Conservation (phyloP, 1,139 yeast species). For the Magnusiomyces magnusii region DNA sequence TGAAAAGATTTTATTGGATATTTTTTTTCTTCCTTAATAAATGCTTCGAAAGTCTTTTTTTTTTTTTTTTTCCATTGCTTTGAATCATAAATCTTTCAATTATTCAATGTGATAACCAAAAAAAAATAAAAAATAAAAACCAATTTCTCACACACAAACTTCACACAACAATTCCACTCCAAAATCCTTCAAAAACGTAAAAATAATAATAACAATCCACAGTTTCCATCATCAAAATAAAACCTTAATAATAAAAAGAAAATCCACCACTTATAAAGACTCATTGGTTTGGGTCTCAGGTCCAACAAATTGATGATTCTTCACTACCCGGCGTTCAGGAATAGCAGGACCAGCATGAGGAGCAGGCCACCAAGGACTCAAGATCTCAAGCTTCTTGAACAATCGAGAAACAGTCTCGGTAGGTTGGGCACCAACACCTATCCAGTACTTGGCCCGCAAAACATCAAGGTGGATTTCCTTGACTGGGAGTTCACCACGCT, state of each 20-base stretch:
- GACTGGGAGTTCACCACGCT: constrained; percentile 47
- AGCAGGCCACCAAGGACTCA: constrained; percentile 65
- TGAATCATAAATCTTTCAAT: no score
- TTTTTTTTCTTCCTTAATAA: no score
- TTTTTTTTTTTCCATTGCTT: no score
- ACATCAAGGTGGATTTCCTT: constrained; percentile 83
- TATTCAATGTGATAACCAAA: no score
- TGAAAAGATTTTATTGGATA: no score
- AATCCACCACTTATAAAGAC: not conserved
- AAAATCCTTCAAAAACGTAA: no score
- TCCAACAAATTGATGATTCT: not conserved
- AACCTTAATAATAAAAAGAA: no score
- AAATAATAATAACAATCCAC: no score
- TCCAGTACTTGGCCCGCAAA: constrained; percentile 92
- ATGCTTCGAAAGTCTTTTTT: no score
- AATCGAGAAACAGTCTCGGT: constrained; percentile 72
- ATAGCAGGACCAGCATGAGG: constrained; percentile 21
- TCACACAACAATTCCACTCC: no score
- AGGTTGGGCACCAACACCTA: constrained; percentile 98
- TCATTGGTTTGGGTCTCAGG: not conserved
- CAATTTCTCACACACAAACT: not conserved
- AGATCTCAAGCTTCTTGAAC: constrained; percentile 52
- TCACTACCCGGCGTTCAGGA: constrained; percentile 14
- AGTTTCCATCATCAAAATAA: no score
- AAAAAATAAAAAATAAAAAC: no score